Percentiles rank a stretch among this genome's conserved stretches.
Evolutionary conservation across 2,329 filamentous ascomycete genomes (phyloP).

Genomic region (Capronia epimyces): DNA sequence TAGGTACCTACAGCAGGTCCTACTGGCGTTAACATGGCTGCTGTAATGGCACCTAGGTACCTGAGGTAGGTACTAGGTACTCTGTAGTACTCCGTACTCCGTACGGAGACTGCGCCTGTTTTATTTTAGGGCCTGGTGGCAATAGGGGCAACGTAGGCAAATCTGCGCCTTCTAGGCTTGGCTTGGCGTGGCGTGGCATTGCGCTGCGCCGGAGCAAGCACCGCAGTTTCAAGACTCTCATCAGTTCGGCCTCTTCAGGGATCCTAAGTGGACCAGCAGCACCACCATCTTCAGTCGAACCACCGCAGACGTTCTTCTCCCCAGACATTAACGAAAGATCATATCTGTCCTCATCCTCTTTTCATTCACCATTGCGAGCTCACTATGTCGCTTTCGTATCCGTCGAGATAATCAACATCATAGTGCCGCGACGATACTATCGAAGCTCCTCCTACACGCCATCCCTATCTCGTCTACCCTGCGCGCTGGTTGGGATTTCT

Average conservation of each 20-base stretch:
- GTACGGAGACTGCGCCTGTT: too few relatives aligned
- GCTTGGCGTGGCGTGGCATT: not conserved
- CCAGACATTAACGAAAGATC: constrained; percentile 11
- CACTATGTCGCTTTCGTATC: constrained; percentile 18
- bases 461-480: constrained; percentile 18
- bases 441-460: constrained; percentile 6
- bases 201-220: not conserved
- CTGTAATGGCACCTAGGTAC: not conserved
- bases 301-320: constrained; percentile 3
- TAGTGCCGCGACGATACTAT: constrained; percentile 3
- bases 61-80: not conserved
- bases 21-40: too few relatives aligned
- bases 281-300: constrained; percentile 1
- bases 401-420: constrained; percentile 13
- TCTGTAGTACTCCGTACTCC: too few relatives aligned
- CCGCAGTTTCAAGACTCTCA: not conserved
- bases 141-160: not conserved
- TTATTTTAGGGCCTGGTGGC: not conserved
- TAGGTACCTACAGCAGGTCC: too few relatives aligned
- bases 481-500: constrained; percentile 4
- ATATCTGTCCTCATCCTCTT: constrained; percentile 22
- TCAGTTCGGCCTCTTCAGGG: not conserved
- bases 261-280: not conserved
- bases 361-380: constrained; percentile 11
- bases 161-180: not conserved